Percentiles rank a stretch among this genome's conserved stretches.
Evolutionary conservation across 2,329 filamentous ascomycete species (phyloP).

Genomic region (Calonectria ilicicola): DNA sequence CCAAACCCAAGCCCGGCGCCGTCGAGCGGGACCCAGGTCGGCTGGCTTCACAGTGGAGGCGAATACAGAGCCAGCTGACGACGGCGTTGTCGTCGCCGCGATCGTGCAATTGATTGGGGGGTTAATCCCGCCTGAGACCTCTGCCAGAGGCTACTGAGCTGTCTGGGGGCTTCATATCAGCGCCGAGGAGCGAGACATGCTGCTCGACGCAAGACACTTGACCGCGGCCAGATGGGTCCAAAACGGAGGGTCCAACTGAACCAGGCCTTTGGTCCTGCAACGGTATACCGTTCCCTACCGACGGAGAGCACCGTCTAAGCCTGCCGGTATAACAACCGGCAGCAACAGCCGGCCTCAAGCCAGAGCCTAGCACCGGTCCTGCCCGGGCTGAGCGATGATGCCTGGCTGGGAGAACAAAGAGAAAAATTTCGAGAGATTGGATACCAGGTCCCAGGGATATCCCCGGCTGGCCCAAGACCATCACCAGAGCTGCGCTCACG

Average conservation of each 20-base stretch:
- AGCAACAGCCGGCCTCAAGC: constrained; percentile 40
- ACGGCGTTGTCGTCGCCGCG: constrained; percentile 22
- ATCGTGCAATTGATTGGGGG: constrained; percentile 25
- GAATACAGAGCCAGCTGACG: constrained; percentile 29
- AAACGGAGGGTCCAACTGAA: constrained; percentile 20
- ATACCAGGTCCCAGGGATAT: constrained; percentile 38
- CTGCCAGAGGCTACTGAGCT: constrained; percentile 13
- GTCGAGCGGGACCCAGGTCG: constrained; percentile 35
- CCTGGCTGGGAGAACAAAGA: constrained; percentile 36
- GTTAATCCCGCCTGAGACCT: constrained; percentile 22
- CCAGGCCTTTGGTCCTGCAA: constrained; percentile 10
- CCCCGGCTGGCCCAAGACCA: constrained; percentile 31
- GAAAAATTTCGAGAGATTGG: constrained; percentile 43
- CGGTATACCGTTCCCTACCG: not conserved
- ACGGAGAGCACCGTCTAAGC: constrained; percentile 21
- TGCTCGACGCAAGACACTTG: constrained; percentile 7
- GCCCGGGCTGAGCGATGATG: constrained; percentile 41
- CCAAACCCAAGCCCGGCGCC: constrained; percentile 34
- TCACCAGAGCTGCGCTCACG: constrained; percentile 22
- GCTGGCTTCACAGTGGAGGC: constrained; percentile 31
- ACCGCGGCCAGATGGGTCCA: constrained; percentile 1
- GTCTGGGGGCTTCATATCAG: constrained; percentile 21
- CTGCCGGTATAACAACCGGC: constrained; percentile 40
- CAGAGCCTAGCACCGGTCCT: constrained; percentile 39
- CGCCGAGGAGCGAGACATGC: constrained; percentile 26